Conservation (phyloP, 2,329 filamentous ascomycete genomes). For the Clonostachys sp. region DNA sequence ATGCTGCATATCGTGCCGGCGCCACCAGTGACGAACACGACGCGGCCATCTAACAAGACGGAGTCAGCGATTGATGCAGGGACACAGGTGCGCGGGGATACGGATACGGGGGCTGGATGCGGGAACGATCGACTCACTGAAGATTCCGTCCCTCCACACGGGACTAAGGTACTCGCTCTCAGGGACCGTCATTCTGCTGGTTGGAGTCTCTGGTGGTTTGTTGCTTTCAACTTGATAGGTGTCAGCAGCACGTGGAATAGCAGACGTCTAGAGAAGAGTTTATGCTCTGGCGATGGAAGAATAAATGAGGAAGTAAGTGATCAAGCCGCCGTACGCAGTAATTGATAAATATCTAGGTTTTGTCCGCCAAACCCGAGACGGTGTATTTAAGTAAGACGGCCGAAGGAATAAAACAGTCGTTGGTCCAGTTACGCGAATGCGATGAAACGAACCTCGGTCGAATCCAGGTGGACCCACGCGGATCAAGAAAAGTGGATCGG, state of each 20-base stretch:
- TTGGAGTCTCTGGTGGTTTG: constrained; percentile 4
- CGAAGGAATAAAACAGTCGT: too few relatives aligned
- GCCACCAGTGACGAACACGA: constrained; percentile 92
- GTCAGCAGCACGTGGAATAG: not conserved
- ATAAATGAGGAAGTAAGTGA: too few relatives aligned
- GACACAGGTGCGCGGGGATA: not conserved
- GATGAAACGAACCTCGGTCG: too few relatives aligned
- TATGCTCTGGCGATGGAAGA: too few relatives aligned
- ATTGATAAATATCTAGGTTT: too few relatives aligned
- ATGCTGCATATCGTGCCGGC: constrained; percentile 91
- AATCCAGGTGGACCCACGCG: too few relatives aligned
- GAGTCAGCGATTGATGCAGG: not conserved
- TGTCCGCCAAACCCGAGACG: too few relatives aligned
- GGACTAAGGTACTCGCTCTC: constrained; percentile 74
- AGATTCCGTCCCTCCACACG: constrained; percentile 84
- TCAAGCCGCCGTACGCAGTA: too few relatives aligned
- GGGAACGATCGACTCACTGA: constrained; percentile 51
- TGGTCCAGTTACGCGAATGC: too few relatives aligned
- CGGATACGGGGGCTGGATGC: not conserved
- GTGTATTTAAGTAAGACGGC: too few relatives aligned
- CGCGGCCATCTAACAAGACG: constrained; percentile 66
- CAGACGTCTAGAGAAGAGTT: too few relatives aligned
- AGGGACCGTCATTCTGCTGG: constrained; percentile 57
- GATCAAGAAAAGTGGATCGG: too few relatives aligned
- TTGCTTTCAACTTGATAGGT: not conserved